Evolutionary conservation across 257 asterid genomes (phyloP).

Genomic region (Coffea canephora): DNA sequence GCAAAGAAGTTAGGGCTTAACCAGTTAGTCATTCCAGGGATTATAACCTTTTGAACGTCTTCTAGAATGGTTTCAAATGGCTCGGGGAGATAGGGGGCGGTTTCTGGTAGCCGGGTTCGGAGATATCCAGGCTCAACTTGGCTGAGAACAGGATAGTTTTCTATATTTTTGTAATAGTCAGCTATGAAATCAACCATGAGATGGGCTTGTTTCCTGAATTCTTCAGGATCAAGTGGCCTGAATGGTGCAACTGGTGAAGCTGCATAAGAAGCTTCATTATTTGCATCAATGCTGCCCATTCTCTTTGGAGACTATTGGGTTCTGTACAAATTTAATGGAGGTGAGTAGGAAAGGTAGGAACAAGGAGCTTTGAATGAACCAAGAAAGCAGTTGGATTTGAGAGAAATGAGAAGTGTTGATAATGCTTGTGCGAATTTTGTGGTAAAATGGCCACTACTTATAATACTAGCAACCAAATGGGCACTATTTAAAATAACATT

Average conservation of each 20-base stretch:
- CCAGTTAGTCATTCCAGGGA: conserved; percentile 82
- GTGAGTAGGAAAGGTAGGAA: neutral
- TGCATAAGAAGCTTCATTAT: conserved; percentile 3
- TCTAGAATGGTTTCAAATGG: conserved; percentile 51
- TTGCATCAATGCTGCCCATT: conserved; percentile 16
- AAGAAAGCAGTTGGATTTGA: neutral
- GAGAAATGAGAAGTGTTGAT: neutral
- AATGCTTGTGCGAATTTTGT: neutral
- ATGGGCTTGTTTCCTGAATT: conserved; percentile 62
- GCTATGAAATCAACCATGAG: conserved; percentile 64
- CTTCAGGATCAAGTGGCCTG: conserved; percentile 62
- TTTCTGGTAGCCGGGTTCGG: conserved; percentile 44
- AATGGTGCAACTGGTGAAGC: conserved; percentile 6
- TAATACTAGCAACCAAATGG: neutral
- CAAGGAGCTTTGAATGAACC: neutral
- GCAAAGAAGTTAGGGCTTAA: conserved; percentile 77
- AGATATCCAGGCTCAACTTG: conserved; percentile 78
- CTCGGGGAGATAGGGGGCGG: conserved; percentile 60
- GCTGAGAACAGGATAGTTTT: conserved; percentile 65
- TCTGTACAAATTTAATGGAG: neutral
- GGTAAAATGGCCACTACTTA: neutral
- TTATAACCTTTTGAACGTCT: conserved; percentile 56
- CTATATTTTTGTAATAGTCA: conserved; percentile 68
- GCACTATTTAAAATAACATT: too few species aligned
- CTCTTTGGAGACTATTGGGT: neutral